Base-by-base conservation (phyloP, 1,284 basidiomycete genomes). In the Leccinum subrobustum region DNA sequence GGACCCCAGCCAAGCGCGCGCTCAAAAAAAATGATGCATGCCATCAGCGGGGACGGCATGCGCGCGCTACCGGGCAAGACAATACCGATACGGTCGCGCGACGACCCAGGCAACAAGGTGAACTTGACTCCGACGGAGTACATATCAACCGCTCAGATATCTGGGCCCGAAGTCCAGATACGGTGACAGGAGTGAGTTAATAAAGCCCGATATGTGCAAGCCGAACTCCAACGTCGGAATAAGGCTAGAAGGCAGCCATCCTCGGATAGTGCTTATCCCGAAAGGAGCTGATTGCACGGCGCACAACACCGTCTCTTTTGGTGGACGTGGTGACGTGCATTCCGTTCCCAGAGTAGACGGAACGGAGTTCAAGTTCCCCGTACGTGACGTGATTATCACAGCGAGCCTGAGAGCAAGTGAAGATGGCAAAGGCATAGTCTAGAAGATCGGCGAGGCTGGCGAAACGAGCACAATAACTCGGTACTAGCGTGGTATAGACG, bases 331-430 rank as follows among this genome's bases (percentile, higher is more conserved):
- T 23, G 37, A 52, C 11, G 31, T 55, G 37, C 59, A 29, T 23
- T 42, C 62, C 57, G 39, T 61, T 66, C 52, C 50, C 12, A 31
- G 52, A 25, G 47, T 59, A 54, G 35, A 68, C 39, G 25, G 52
- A 51, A 14, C 64, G 51, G 48, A 67, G 18, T 42, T 64, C 29
- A 31, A 31, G 29, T 31, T 31, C 16, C 16, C 66, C 64, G 25
- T 60, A 68, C 52, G 6, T 58, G 60, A 64, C 2, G 37, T 66
- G 56, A 9, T 64, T 50, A n/a, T 64, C 59, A 3, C 58, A 56
- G 44, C 66, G 63, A 4, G 61, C 59, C n/a, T 60, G 64, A 44
- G 42, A 18, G 42, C 9, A 44, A 16, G 57, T 35, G 37, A 64
- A 55, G 57, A 69, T 56, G 39, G 20, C 23, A 52, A 67, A 62